A percentile compares a stretch with the other conserved stretches of the same genome.
phyloP scores from a whole-genome alignment of 1,284 basidiomycete species.

The Puccinia hordei region DNA sequence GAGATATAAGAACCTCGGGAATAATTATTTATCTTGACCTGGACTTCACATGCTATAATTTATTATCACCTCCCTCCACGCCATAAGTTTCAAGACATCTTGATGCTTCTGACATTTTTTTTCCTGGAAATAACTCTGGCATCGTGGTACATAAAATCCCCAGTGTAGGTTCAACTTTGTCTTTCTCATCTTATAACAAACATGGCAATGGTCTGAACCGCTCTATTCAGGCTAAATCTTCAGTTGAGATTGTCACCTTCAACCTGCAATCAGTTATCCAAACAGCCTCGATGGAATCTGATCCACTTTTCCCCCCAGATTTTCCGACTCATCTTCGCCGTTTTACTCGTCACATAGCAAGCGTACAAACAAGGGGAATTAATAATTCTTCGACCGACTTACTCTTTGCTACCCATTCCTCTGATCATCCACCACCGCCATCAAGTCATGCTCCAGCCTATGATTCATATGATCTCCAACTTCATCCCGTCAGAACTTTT shows the following conservation, averaged over 20 bases:
- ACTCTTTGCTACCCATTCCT: neutral
- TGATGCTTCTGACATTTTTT: too few relatives aligned
- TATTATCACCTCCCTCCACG: too few relatives aligned
- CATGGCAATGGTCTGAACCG: too few relatives aligned
- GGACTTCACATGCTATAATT: too few relatives aligned
- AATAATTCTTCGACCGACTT: conserved; percentile 26
- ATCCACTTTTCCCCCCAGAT: conserved; percentile 35
- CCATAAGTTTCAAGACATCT: too few relatives aligned
- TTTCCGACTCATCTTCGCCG: conserved; percentile 15
- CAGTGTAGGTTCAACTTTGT: too few relatives aligned
- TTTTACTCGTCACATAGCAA: conserved; percentile 22
- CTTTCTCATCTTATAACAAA: too few relatives aligned
- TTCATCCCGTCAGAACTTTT: conserved; percentile 18
- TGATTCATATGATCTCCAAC: conserved; percentile 39
- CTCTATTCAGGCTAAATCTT: too few relatives aligned
- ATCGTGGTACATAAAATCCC: too few relatives aligned
- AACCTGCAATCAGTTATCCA: neutral
- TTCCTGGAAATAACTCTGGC: too few relatives aligned
- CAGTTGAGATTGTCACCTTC: neutral
- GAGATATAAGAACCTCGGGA: too few relatives aligned
- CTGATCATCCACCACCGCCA: conserved; percentile 23
- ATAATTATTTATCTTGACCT: too few relatives aligned
- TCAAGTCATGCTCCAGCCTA: conserved; percentile 15
- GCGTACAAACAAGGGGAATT: conserved; percentile 30
- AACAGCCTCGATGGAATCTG: neutral